Percentiles rank a stretch among this genome's conserved stretches.
These are phyloP conservation scores for Phytophthora multivora DNA, from an alignment of 352 stramenopile genomes.

Conservation along the genomic window DNA sequence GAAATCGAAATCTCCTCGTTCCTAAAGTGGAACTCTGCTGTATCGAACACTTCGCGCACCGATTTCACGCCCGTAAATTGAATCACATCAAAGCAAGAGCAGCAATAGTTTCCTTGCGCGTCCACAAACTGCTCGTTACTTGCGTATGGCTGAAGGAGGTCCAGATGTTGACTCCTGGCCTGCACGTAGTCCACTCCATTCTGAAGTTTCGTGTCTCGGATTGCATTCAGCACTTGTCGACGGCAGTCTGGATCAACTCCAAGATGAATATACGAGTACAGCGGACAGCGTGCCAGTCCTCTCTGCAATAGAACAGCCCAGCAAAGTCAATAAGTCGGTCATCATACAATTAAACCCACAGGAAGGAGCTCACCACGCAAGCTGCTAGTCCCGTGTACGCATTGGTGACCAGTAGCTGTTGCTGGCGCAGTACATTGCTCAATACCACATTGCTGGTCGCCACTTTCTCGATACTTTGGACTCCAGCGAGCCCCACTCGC, in stretches of 20 bases:
- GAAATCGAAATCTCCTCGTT: slow-evolving; percentile 49
- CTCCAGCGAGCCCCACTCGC: slow-evolving; percentile 11
- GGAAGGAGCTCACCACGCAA: slow-evolving; percentile 8
- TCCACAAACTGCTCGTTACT: slow-evolving; percentile 30
- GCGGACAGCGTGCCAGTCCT: slow-evolving; percentile 10
- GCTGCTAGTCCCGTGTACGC: slow-evolving; percentile 10
- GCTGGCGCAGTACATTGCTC: slow-evolving; percentile 19
- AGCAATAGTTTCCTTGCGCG: slow-evolving; percentile 27
- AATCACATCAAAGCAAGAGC: slow-evolving; percentile 30
- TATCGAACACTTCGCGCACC: slow-evolving; percentile 30
- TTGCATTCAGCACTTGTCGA: slow-evolving; percentile 26
- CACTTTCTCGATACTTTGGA: slow-evolving; percentile 17
- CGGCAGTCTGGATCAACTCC: slow-evolving; percentile 28
- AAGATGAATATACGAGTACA: slow-evolving; percentile 31
- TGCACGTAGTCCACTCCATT: slow-evolving; percentile 40
- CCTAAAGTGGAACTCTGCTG: slow-evolving; percentile 31
- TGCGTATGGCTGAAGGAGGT: slow-evolving; percentile 41
- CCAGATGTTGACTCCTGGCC: slow-evolving; percentile 22
- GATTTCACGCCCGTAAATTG: slow-evolving; percentile 33
- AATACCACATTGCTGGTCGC: slow-evolving; percentile 19
- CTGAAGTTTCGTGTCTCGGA: slow-evolving; percentile 38
- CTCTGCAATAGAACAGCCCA: slow-evolving; percentile 7
- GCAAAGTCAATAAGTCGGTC: not conserved
- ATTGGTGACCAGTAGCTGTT: slow-evolving; percentile 18
- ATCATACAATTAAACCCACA: not conserved